Conservation (phyloP, 192 early-diverging fungal genomes). For the Backusella circina region DNA sequence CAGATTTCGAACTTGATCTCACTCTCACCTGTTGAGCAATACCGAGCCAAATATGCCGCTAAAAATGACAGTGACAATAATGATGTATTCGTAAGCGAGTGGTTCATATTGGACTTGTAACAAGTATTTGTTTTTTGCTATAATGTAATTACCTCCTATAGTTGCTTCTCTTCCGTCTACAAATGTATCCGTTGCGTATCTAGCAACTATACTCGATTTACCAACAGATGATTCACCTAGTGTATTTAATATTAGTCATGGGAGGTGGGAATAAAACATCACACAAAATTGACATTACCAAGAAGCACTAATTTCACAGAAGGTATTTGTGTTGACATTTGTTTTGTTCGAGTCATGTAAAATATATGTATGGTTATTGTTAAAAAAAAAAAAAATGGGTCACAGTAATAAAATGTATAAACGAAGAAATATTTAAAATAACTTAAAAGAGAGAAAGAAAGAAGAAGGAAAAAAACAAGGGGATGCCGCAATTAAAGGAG, state of each 20-base stretch:
- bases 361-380: not conserved
- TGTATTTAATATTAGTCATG: not conserved
- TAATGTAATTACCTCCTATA: constrained; percentile 68
- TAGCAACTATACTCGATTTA: constrained; percentile 92
- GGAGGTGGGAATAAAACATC: not conserved
- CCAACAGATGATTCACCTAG: constrained; percentile 93
- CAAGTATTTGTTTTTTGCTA: not conserved
- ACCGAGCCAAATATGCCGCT: constrained; percentile 90
- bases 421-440: not conserved
- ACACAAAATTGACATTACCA: constrained; percentile 36
- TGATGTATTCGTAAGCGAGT: not conserved
- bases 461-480: not conserved
- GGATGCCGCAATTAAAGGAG: not conserved
- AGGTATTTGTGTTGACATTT: constrained; percentile 62
- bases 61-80: not conserved
- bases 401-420: not conserved
- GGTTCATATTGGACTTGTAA: not conserved
- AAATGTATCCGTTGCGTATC: constrained; percentile 95
- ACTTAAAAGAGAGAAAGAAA: constrained; percentile 1
- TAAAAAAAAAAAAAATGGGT: not conserved
- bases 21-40: constrained; percentile 85
- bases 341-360: not conserved
- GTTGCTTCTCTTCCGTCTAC: constrained; percentile 97
- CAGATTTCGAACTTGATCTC: constrained; percentile 83
- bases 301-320: constrained; percentile 96